Conservation (phyloP, 2,329 filamentous ascomycete species). For the Epichloe aotearoae region DNA sequence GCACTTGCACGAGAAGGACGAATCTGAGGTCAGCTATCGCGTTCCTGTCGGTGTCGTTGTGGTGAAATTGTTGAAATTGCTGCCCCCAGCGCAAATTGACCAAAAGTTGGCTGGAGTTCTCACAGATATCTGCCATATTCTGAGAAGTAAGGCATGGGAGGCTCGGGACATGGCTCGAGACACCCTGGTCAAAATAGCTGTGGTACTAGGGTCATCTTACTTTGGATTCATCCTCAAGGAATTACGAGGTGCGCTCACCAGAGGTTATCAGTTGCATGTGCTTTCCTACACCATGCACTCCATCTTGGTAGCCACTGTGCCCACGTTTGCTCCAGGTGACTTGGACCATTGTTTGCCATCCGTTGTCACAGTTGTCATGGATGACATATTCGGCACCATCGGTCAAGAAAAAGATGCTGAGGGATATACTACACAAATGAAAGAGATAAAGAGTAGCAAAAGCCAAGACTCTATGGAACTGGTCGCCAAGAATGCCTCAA, state of each 20-base stretch:
- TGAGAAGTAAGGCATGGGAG: conserved; percentile 79
- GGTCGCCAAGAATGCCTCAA: conserved; percentile 68
- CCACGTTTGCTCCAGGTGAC: conserved; percentile 65
- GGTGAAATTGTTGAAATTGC: conserved; percentile 71
- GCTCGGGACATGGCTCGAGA: conserved; percentile 83
- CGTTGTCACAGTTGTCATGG: conserved; percentile 80
- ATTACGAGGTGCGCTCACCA: conserved; percentile 65
- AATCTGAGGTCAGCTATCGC: conserved; percentile 83
- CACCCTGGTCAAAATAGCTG: conserved; percentile 72
- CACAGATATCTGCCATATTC: conserved; percentile 83
- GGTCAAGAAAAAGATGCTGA: conserved; percentile 96
- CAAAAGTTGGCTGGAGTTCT: conserved; percentile 69
- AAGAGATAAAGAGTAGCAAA: conserved; percentile 95
- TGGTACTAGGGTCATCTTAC: conserved; percentile 66
- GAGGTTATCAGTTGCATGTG: conserved; percentile 88
- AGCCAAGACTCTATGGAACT: conserved; percentile 97
- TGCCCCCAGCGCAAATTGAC: conserved; percentile 61
- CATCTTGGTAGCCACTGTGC: conserved; percentile 63
- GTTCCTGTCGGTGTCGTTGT: conserved; percentile 81
- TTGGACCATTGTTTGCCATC: conserved; percentile 75
- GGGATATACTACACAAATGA: conserved; percentile 89
- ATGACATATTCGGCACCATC: conserved; percentile 86
- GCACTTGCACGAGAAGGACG: conserved; percentile 88
- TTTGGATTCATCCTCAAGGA: conserved; percentile 93
- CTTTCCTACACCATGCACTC: conserved; percentile 91